A percentile compares a stretch with the other conserved stretches of the same genome.
These are phyloP conservation scores for Verticillium dahliae DNA, from an alignment of 2,329 filamentous ascomycete genomes.

Conservation along the genomic window DNA sequence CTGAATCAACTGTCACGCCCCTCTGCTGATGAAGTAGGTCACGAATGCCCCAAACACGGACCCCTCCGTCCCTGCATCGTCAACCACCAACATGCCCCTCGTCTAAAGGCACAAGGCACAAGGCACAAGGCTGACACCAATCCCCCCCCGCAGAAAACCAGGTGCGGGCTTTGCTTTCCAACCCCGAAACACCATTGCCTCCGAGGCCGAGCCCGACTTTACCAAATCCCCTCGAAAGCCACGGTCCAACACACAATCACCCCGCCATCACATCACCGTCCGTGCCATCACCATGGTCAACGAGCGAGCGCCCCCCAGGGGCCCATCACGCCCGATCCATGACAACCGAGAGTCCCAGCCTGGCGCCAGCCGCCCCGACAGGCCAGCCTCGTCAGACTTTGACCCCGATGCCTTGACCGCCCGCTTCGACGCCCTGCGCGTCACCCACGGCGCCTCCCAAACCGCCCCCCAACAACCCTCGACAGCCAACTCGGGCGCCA, in stretches of 20 bases:
- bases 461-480: not conserved
- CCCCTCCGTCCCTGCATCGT: not conserved
- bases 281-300: constrained; percentile 32
- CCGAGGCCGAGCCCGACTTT: constrained; percentile 14
- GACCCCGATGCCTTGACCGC: constrained; percentile 9
- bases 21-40: constrained; percentile 13
- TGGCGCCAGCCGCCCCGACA: constrained; percentile 4
- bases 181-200: constrained; percentile 21
- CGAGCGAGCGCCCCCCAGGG: constrained; percentile 39
- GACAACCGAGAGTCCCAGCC: constrained; percentile 21
- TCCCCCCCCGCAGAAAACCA: constrained; percentile 17
- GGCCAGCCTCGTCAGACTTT: constrained; percentile 11
- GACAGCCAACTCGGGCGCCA: constrained; percentile 1
- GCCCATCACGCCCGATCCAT: constrained; percentile 30
- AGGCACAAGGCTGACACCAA: not conserved
- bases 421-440: constrained; percentile 11
- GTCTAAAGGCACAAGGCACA: too few species aligned
- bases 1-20: too few species aligned
- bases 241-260: not conserved
- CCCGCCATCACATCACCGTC: constrained; percentile 4
- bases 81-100: too few species aligned
- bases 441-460: constrained; percentile 3
- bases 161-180: constrained; percentile 23
- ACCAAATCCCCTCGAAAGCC: constrained; percentile 3
- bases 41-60: constrained; percentile 4